Evolutionary conservation across 2,329 filamentous ascomycete genomes (phyloP).

Genomic region (Ophiocordyceps camponoti-saundersi): DNA sequence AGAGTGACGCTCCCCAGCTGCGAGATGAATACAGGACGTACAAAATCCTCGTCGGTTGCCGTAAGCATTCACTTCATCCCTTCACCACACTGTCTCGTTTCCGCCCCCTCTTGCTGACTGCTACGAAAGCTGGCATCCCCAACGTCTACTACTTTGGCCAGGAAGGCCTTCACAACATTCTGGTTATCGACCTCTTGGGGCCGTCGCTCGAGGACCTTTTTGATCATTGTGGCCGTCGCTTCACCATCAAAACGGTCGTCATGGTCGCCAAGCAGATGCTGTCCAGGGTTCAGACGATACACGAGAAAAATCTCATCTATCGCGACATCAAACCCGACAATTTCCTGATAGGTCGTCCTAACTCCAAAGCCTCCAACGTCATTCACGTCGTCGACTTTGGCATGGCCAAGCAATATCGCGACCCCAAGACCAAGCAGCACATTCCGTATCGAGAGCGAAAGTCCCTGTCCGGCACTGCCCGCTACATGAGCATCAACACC

Average conservation of each 20-base stretch:
- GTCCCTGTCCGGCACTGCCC: constrained; percentile 85
- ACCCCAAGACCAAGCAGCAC: constrained; percentile 99
- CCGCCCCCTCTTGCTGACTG: constrained; percentile 6
- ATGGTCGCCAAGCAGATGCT: constrained; percentile 99
- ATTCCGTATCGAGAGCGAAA: constrained; percentile 96
- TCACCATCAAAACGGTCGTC: constrained; percentile 93
- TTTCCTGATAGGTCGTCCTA: constrained; percentile 87
- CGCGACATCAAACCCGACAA: constrained; percentile 99
- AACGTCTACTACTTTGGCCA: constrained; percentile 99
- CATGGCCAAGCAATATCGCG: constrained; percentile 98
- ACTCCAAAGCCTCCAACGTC: constrained; percentile 88
- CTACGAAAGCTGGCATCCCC: constrained; percentile 67
- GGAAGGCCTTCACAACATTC: constrained; percentile 94
- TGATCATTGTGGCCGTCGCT: constrained; percentile 89
- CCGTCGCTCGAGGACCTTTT: constrained; percentile 94
- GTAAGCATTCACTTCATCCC: constrained; percentile 38
- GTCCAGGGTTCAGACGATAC: constrained; percentile 80
- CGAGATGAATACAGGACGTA: constrained; percentile 98
- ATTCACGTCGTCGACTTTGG: constrained; percentile 98
- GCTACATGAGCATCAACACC: constrained; percentile 99
- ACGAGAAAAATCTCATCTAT: constrained; percentile 99
- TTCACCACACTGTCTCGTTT: too few relatives aligned
- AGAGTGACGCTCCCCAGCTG: constrained; percentile 94
- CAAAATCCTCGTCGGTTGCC: constrained; percentile 97
- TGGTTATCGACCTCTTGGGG: constrained; percentile 91